Evolutionary conservation across 768 basidiomycete species (phyloP).

Genomic region (Mycena polygramma): DNA sequence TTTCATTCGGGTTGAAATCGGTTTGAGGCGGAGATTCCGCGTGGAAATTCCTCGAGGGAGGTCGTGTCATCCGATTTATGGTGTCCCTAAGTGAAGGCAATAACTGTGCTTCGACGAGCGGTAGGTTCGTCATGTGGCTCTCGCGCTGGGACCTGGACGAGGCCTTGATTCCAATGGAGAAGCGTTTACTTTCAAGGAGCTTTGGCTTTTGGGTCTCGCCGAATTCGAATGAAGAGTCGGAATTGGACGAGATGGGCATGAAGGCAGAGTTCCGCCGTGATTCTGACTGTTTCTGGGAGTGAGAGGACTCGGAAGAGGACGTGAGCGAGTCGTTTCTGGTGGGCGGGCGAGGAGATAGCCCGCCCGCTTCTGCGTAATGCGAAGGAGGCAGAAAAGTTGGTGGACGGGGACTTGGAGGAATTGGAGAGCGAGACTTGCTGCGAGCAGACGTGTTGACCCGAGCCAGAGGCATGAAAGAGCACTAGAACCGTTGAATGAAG

Average conservation of each 20-base stretch:
- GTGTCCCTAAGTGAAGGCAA: constrained; percentile 81
- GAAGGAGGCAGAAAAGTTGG: constrained; percentile 66
- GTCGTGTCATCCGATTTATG: constrained; percentile 78
- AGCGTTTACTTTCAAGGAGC: constrained; percentile 30
- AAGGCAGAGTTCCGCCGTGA: constrained; percentile 36
- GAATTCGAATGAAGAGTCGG: constrained; percentile 50
- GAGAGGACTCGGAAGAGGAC: constrained; percentile 27
- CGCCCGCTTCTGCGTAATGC: constrained; percentile 68
- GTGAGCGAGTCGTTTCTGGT: constrained; percentile 23
- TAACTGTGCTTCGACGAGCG: constrained; percentile 73
- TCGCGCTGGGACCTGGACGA: constrained; percentile 43
- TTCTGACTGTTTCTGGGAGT: constrained; percentile 20
- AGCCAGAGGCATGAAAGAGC: constrained; percentile 28
- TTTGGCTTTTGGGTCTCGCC: constrained; percentile 14
- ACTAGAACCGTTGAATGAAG: no score
- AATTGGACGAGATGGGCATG: constrained; percentile 38
- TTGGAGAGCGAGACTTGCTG: constrained; percentile 58
- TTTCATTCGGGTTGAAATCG: constrained; percentile 19
- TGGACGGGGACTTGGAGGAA: constrained; percentile 48
- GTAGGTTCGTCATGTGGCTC: constrained; percentile 65
- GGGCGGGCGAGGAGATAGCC: constrained; percentile 42
- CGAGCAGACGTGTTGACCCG: constrained; percentile 38
- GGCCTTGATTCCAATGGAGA: constrained; percentile 14
- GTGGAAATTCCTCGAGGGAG: constrained; percentile 50
- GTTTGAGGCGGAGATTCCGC: constrained; percentile 30